Evolutionary conservation across 805 yeast genomes (phyloP).

Genomic region (Candida lessepsii): DNA sequence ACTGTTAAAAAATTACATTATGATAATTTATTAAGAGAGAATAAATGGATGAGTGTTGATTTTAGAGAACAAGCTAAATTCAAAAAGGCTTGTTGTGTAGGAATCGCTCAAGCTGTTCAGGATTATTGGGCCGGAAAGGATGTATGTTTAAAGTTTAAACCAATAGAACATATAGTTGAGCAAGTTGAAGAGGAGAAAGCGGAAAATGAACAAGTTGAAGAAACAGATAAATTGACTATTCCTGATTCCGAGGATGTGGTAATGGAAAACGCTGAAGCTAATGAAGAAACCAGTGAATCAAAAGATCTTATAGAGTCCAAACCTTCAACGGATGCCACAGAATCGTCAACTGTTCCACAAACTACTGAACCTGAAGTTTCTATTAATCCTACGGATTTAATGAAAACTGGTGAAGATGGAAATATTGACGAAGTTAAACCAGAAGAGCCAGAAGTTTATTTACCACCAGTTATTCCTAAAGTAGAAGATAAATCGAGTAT

Average conservation of each 20-base stretch:
- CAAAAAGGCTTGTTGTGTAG: slow-evolving; percentile 67
- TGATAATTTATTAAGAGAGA: slow-evolving; percentile 74
- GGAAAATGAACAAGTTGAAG: slow-evolving; percentile 7
- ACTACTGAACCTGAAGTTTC: neutral
- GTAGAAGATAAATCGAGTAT: slow-evolving; percentile 25
- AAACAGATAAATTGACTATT: slow-evolving; percentile 6
- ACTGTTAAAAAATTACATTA: slow-evolving; percentile 52
- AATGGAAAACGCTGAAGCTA: neutral
- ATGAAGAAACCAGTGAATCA: slow-evolving; percentile 6
- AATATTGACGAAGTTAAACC: neutral
- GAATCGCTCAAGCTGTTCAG: slow-evolving; percentile 66
- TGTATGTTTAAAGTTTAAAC: slow-evolving; percentile 54
- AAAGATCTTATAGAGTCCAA: neutral
- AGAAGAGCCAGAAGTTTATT: slow-evolving; percentile 12
- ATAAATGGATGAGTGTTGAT: slow-evolving; percentile 80
- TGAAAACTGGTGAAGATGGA: neutral
- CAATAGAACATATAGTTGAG: slow-evolving; percentile 29
- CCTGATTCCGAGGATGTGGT: slow-evolving; percentile 1
- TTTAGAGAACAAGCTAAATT: slow-evolving; percentile 67
- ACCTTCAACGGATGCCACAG: neutral
- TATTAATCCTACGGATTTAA: slow-evolving; percentile 1
- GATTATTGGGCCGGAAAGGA: slow-evolving; percentile 79
- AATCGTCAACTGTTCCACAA: neutral
- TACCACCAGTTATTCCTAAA: slow-evolving; percentile 9
- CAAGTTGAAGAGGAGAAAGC: slow-evolving; percentile 4